phyloP scores from a whole-genome alignment of 495 filamentous ascomycete genomes.

The Neurospora cerealis region DNA sequence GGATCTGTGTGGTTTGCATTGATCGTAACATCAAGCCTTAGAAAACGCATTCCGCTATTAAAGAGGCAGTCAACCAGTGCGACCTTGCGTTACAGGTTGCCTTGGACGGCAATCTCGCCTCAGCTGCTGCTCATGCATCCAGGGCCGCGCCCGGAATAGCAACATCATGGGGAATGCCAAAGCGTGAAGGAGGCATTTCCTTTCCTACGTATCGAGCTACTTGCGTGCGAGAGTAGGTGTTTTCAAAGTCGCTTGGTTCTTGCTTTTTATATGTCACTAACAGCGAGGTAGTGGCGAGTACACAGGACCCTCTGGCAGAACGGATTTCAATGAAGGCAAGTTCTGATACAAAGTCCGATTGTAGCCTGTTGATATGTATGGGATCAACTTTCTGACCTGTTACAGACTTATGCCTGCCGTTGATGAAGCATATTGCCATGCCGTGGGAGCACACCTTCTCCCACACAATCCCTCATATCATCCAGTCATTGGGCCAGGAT shows the following conservation, averaged over 20 bases:
- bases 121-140: background rate
- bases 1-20: background rate
- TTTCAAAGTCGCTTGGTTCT: slow-evolving; percentile 13
- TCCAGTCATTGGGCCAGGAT: slow-evolving; percentile 10
- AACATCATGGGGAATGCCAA: slow-evolving; percentile 37
- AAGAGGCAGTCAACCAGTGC: background rate
- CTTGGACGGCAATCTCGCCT: background rate
- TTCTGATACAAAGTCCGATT: slow-evolving; percentile 1
- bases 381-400: slow-evolving; percentile 4
- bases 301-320: slow-evolving; percentile 12
- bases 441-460: slow-evolving; percentile 41
- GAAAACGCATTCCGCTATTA: background rate
- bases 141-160: background rate
- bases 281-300: slow-evolving; percentile 16
- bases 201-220: slow-evolving; percentile 49
- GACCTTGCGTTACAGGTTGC: background rate
- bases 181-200: slow-evolving; percentile 35
- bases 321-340: slow-evolving; percentile 40
- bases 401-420: slow-evolving; percentile 31
- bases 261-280: slow-evolving; percentile 6
- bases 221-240: slow-evolving; percentile 35
- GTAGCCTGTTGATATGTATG: background rate
- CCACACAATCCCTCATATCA: background rate
- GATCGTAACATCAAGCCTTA: background rate
- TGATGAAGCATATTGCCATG: slow-evolving; percentile 36